Conservation (phyloP, 345 rosid genomes). For the Streptanthus diversifolius region DNA sequence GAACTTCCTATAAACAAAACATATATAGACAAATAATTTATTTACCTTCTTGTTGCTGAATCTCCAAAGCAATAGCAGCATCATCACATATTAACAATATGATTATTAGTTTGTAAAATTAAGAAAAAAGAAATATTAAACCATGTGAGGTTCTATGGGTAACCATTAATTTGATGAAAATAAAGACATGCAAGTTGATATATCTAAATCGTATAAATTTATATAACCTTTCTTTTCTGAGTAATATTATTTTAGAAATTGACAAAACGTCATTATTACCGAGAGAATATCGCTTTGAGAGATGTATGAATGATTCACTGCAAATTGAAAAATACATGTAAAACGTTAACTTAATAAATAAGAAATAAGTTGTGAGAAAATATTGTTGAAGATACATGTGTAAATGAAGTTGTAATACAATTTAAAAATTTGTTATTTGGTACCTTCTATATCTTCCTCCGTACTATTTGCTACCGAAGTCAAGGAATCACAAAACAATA, state of each 20-base stretch:
- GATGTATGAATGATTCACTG: slow-evolving; percentile 23
- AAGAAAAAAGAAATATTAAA: background rate
- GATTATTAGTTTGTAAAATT: background rate
- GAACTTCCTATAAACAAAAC: background rate
- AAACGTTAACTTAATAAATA: background rate
- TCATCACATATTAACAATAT: slow-evolving; percentile 3
- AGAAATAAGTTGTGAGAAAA: background rate
- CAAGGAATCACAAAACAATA: background rate
- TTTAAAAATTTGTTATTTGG: background rate
- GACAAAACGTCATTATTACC: background rate
- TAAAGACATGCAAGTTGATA: background rate
- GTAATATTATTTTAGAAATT: background rate
- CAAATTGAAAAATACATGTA: background rate
- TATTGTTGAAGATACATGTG: background rate
- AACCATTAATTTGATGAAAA: background rate
- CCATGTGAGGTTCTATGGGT: background rate
- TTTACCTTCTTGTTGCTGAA: slow-evolving; percentile 26
- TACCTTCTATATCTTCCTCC: slow-evolving; percentile 8
- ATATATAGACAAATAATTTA: background rate
- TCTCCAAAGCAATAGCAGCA: slow-evolving; percentile 17
- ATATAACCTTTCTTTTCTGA: background rate
- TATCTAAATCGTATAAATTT: background rate
- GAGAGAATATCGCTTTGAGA: slow-evolving; percentile 19
- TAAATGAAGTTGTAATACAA: background rate
- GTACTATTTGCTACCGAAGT: background rate